Conservation (phyloP, 257 asterid species). For the Asclepias syriaca region DNA sequence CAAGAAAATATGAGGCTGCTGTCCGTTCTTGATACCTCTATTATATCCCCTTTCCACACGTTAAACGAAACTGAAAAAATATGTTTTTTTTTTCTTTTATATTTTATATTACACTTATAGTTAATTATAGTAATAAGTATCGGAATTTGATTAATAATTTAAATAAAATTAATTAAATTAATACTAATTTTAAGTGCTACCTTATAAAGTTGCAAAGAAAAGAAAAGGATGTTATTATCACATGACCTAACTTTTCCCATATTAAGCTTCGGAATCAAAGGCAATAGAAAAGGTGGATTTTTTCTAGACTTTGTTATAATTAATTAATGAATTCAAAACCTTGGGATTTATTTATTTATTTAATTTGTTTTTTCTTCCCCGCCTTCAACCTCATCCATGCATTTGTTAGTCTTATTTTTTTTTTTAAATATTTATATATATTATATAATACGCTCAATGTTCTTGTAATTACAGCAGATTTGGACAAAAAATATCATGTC, state of each 20-base stretch:
- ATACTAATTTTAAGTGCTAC: no score
- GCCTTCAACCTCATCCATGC: not conserved
- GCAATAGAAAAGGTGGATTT: not conserved
- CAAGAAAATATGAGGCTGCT: not conserved
- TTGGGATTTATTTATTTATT: not conserved
- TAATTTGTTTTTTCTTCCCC: no score
- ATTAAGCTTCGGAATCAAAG: conserved; percentile 3
- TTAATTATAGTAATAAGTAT: no score
- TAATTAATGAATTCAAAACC: not conserved
- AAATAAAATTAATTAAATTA: no score
- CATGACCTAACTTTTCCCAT: conserved; percentile 1
- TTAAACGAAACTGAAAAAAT: not conserved
- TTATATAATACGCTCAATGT: not conserved
- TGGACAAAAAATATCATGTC: not conserved
- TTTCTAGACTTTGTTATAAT: not conserved
- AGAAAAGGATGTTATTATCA: not conserved
- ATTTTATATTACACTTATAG: no score
- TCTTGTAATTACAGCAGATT: not conserved
- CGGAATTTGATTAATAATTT: no score
- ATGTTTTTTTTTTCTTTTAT: no score
- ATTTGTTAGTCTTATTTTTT: not conserved
- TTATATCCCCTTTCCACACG: not conserved
- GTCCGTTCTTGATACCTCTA: not conserved
- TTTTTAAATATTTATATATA: not conserved
- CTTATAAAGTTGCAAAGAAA: not conserved